A percentile compares a stretch with the other conserved stretches of the same genome.
Conservation (phyloP, 768 basidiomycete species). For the Pleurotus sapidus region DNA sequence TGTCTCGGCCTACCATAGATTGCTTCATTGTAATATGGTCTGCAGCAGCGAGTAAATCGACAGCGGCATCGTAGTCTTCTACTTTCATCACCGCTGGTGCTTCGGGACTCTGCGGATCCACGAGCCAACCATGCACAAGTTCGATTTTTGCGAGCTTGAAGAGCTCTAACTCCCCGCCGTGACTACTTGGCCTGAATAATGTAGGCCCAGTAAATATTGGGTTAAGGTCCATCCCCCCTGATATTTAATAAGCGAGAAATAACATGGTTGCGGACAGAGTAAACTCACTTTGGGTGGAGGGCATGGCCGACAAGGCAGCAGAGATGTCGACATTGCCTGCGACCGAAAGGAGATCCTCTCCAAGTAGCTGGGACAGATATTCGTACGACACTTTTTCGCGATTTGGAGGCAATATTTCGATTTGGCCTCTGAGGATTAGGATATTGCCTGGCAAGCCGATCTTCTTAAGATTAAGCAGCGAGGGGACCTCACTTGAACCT, state of each 20-base stretch:
- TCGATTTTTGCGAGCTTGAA: constrained; percentile 81
- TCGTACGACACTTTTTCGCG: constrained; percentile 80
- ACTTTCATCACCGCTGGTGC: constrained; percentile 46
- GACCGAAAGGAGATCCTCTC: constrained; percentile 69
- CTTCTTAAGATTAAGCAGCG: neutral
- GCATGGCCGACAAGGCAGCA: constrained; percentile 73
- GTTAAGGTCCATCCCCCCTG: constrained; percentile 89
- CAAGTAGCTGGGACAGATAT: constrained; percentile 79
- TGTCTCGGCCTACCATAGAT: constrained; percentile 45
- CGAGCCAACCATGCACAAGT: constrained; percentile 89
- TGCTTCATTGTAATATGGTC: constrained; percentile 68
- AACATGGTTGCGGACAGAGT: too few relatives aligned
- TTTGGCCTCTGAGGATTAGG: constrained; percentile 80
- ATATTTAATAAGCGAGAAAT: neutral
- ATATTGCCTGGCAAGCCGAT: constrained; percentile 64
- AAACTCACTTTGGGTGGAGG: constrained; percentile 68
- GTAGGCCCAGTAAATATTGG: constrained; percentile 72
- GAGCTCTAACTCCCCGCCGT: constrained; percentile 77
- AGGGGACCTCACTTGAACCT: constrained; percentile 18
- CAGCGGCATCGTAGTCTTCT: constrained; percentile 72
- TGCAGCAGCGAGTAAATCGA: constrained; percentile 74
- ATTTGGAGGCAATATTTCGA: constrained; percentile 64
- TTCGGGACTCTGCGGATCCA: constrained; percentile 66
- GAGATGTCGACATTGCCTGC: constrained; percentile 58
- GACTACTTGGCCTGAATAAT: constrained; percentile 63